Evolutionary conservation across 495 filamentous ascomycete species (phyloP), one percentile per base, ranked within the genome.

Genomic region (Tuber borchii): DNA sequence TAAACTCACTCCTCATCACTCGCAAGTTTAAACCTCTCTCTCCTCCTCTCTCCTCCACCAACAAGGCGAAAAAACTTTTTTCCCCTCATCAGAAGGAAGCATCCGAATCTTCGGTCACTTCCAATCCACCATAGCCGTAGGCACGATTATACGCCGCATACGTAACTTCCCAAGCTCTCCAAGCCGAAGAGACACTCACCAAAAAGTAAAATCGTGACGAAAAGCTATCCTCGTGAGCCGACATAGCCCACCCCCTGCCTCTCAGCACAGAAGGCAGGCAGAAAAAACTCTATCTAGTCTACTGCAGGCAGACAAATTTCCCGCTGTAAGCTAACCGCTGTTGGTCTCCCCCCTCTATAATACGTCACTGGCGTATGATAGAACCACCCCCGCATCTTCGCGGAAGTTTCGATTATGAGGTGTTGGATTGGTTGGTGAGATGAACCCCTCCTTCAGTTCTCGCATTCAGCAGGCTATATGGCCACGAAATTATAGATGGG

Each of bases 251-350:
- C n/a, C 46, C 8, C 46, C 42, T 7, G 42, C 42, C 17, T 46
- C 9, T 61, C 22, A 61, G n/a, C 51, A 61, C 51, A 14, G 12
- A 16, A 31, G n/a, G 56, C 56, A 65, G 56, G 56, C 56, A 65
- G 56, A 65, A 65, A 65, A 65, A 31, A 65, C 26, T 31, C 10
- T 5, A 65, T 65, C 56, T 31, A 31, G 56, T 26, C 56, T 16
- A 31, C 56, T 14, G 56, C 56, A 65, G 56, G 56, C 56, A 31
- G 56, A 65, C 26, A 65, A 61, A 31, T 26, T 65, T 31, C 56
- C 56, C 56, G 56, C 56, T 31, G 56, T 65, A 65, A 65, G 56
- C 56, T 65, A 65, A 65, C 56, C 56, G 56, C 56, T n/a, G n/a
- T 31, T 65, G 31, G n/a, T 12, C 12, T 22, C 51, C 56, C 51